Evolutionary conservation across 306 rosid genomes (phyloP), one percentile per base, ranked within the genome.

Genomic region (Vigna nakashimae): DNA sequence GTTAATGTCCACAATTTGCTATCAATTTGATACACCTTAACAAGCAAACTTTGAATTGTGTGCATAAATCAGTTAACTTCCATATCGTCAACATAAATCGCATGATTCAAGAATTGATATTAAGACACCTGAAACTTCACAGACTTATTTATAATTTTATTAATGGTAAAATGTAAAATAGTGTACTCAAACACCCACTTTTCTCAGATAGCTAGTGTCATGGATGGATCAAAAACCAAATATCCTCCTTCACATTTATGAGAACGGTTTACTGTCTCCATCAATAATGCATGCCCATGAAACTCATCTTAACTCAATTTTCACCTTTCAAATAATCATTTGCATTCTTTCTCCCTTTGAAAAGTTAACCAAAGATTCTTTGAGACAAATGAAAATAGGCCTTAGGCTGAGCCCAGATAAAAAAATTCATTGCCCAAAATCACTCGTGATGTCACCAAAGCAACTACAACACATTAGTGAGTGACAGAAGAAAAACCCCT

Each of bases 311-410:
- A 38, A 64, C 16, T 63, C 13, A 34, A 63, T 63, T 34, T 63
- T 63, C 48, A 63, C 46, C 48, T 34, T 14, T 16, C 22, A 16
- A 63, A 63, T 60, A 62, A 63, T 32, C 69, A 30, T 63, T 63
- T 63, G 24, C 43, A n/a, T 34, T 30, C 48, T 63, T 63, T n/a
- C 28, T 14, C 30, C 69, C 26, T 64, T 26, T 10, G 17, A 4
- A 36, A 64, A 64, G n/a, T 9, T 36, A 64, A 36, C 28, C 30
- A 38, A 64, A 8, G 50, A 34, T 9, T 17, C 24, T 36, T 26
- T 26, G 28, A 26, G 16, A 9, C 8, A 64, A 36, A 64, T 9
- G 69, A 7, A 32, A 38, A 38, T 36, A 64, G 49, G 6, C 9
- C 48, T 9, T 36, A 8, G 49, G 49, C 49, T 4, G 50, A n/a